phyloP scores from a whole-genome alignment of 1,284 basidiomycete genomes.

The Ustilago lituana region DNA sequence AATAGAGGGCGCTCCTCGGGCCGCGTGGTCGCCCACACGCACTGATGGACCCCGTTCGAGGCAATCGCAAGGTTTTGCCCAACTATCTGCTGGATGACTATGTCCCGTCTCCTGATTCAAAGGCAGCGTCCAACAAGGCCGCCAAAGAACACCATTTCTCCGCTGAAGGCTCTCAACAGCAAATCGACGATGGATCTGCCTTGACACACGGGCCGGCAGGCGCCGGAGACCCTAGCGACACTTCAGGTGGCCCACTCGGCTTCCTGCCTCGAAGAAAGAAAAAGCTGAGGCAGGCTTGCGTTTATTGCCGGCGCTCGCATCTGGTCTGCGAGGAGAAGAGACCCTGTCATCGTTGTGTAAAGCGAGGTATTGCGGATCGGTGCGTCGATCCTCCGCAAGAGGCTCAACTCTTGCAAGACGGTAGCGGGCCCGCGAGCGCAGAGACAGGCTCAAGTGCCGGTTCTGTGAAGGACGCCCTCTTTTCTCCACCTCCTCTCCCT shows the following conservation, averaged over 20 bases:
- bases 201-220: not conserved
- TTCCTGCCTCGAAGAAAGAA: slow-evolving; percentile 36
- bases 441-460: slow-evolving; percentile 4
- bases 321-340: slow-evolving; percentile 48
- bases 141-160: not conserved
- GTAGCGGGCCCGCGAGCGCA: not conserved
- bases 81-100: slow-evolving; percentile 49
- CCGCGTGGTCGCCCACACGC: slow-evolving; percentile 1
- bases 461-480: slow-evolving; percentile 9
- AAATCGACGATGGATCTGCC: not conserved
- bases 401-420: slow-evolving; percentile 8
- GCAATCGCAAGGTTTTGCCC: slow-evolving; percentile 40
- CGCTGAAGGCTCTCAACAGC: slow-evolving; percentile 8
- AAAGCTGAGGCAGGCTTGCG: slow-evolving; percentile 41
- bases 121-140: slow-evolving; percentile 1
- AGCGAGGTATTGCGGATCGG: slow-evolving; percentile 45
- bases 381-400: slow-evolving; percentile 37
- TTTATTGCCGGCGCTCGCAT: slow-evolving; percentile 44
- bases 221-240: slow-evolving; percentile 4
- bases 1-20: not conserved
- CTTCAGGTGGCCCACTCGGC: not conserved
- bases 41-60: slow-evolving; percentile 20
- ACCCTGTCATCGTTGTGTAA: slow-evolving; percentile 42
- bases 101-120: slow-evolving; percentile 14
- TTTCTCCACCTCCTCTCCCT: slow-evolving; percentile 1